Conservation (phyloP, 2,329 filamentous ascomycete genomes). For the Fusarium equiseti region DNA sequence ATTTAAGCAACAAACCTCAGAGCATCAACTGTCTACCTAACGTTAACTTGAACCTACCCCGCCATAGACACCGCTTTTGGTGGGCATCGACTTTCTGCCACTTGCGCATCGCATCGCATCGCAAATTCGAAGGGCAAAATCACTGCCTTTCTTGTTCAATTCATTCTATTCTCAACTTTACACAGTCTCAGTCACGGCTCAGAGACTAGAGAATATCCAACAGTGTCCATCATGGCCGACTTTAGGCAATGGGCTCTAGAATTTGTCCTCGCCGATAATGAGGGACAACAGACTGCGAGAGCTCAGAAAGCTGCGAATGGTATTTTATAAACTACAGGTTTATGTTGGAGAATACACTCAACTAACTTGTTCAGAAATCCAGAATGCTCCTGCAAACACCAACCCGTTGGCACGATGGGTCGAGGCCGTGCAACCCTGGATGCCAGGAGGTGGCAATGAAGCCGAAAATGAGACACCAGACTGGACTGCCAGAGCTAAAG, state of each 20-base stretch:
- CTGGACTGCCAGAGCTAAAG: constrained; percentile 66
- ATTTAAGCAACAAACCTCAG: neutral
- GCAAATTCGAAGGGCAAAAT: constrained; percentile 22
- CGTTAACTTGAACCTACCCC: constrained; percentile 33
- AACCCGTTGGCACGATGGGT: constrained; percentile 67
- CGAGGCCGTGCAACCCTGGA: constrained; percentile 67
- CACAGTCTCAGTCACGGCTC: neutral
- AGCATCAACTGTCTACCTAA: neutral
- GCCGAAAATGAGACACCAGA: constrained; percentile 59
- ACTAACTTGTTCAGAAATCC: constrained; percentile 56
- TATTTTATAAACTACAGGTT: constrained; percentile 32
- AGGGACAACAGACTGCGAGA: constrained; percentile 55
- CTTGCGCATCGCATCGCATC: constrained; percentile 17
- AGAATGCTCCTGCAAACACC: constrained; percentile 57
- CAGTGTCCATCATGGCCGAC: constrained; percentile 57
- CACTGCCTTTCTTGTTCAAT: neutral
- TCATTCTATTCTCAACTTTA: neutral
- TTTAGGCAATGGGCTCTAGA: constrained; percentile 66
- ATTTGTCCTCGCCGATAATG: constrained; percentile 66
- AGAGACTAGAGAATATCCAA: neutral
- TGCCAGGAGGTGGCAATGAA: constrained; percentile 58
- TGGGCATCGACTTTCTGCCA: constrained; percentile 42
- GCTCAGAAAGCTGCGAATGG: constrained; percentile 61
- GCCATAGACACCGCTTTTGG: constrained; percentile 47
- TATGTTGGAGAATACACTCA: neutral